Evolutionary conservation across 495 filamentous ascomycete species (phyloP).

Genomic region (Penicillium macrosclerotiorum): DNA sequence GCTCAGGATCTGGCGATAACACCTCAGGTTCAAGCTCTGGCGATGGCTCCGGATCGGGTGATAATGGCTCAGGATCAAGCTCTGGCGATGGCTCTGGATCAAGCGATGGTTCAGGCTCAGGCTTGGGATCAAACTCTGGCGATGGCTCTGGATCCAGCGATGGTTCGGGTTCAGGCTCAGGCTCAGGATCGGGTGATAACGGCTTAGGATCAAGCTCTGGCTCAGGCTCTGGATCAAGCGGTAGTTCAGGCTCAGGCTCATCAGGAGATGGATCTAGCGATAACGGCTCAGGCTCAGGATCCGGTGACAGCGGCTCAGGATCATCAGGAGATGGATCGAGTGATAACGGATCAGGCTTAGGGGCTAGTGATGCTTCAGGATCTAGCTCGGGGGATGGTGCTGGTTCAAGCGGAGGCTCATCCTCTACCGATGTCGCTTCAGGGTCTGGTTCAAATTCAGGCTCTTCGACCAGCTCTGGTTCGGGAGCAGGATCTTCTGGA

Average conservation of each 20-base stretch:
- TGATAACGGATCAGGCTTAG: not conserved
- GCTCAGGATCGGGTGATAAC: no score
- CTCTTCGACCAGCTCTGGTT: no score
- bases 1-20: not conserved
- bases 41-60: not conserved
- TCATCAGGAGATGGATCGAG: not conserved
- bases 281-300: not conserved
- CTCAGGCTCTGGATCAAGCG: no score
- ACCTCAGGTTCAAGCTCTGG: not conserved
- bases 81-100: no score
- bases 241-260: not conserved
- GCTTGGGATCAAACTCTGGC: not conserved
- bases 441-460: no score
- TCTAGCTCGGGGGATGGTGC: not conserved
- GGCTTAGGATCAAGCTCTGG: no score
- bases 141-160: not conserved
- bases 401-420: not conserved
- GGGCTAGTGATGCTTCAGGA: not conserved
- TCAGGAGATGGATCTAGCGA: not conserved
- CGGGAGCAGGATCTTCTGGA: not conserved
- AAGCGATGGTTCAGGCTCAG: not conserved
- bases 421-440: not conserved
- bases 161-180: not conserved
- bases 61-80: no score
- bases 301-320: not conserved